These are phyloP conservation scores for Sistotremastrum suecicum DNA, from an alignment of 768 basidiomycete genomes.

Conservation along the genomic window DNA sequence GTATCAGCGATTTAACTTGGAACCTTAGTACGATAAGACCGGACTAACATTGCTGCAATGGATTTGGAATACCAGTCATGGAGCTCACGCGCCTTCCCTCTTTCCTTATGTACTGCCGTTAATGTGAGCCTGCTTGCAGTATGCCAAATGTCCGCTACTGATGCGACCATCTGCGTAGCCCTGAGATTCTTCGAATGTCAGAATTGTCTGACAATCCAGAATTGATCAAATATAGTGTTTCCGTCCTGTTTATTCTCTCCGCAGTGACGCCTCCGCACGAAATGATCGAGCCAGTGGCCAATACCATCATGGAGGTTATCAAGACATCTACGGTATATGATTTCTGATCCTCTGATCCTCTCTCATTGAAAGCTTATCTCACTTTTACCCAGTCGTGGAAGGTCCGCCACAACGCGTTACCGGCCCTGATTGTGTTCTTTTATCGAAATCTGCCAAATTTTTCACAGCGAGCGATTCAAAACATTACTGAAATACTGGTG, in stretches of 20 bases:
- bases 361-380: conserved; percentile 1
- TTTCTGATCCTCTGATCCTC: conserved; percentile 3
- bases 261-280: conserved; percentile 61
- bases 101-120: conserved; percentile 68
- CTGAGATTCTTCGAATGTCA: conserved; percentile 80
- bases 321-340: conserved; percentile 57
- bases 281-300: conserved; percentile 45
- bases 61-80: conserved; percentile 68
- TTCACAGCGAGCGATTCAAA: conserved; percentile 47
- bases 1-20: background rate
- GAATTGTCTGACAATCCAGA: conserved; percentile 81
- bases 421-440: conserved; percentile 82
- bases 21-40: conserved; percentile 66
- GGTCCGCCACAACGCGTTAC: conserved; percentile 74
- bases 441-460: conserved; percentile 78
- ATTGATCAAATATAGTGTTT: conserved; percentile 66
- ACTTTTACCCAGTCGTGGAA: conserved; percentile 59
- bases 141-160: conserved; percentile 1
- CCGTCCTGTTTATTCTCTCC: conserved; percentile 70
- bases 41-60: conserved; percentile 76
- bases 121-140: conserved; percentile 35
- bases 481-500: conserved; percentile 70
- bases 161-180: conserved; percentile 29
- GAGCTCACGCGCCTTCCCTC: conserved; percentile 56
- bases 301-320: conserved; percentile 54